These are phyloP conservation scores for Phylloporus sp. DNA, from an alignment of 768 basidiomycete species.

Conservation along the genomic window DNA sequence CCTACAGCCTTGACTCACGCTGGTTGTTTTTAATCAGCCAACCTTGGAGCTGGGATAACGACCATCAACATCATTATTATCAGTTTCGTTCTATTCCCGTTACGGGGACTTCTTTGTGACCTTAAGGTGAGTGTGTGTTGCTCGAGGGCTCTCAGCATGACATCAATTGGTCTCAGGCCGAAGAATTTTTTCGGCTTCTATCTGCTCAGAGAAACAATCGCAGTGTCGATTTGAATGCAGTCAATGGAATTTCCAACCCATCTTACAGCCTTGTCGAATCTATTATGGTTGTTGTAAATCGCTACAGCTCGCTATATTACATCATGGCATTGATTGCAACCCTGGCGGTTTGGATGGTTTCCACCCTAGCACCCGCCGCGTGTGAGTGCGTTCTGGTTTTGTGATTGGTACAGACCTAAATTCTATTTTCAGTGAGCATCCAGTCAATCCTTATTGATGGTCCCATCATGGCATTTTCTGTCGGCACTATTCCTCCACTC, in stretches of 20 bases:
- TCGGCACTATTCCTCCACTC: conserved; percentile 14
- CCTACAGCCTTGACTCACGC: too few species aligned
- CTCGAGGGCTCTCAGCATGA: too few species aligned
- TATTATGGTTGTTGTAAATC: neutral
- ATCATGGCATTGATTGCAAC: conserved; percentile 3
- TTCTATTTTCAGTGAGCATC: conserved; percentile 4
- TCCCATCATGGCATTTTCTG: conserved; percentile 9
- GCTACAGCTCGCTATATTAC: conserved; percentile 9
- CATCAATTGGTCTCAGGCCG: conserved; percentile 6
- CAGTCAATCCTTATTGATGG: conserved; percentile 14
- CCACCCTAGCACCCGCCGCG: conserved; percentile 7
- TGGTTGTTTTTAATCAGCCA: conserved; percentile 2
- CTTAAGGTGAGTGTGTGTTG: conserved; percentile 3
- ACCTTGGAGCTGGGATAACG: conserved; percentile 10
- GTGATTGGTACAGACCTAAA: neutral
- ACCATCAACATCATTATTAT: conserved; percentile 15
- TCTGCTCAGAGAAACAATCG: neutral
- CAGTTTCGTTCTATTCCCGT: conserved; percentile 10
- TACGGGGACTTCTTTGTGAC: conserved; percentile 9
- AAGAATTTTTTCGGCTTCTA: conserved; percentile 20
- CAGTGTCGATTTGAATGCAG: conserved; percentile 1
- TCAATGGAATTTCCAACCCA: conserved; percentile 15
- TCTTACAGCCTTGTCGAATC: conserved; percentile 9
- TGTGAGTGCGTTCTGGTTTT: conserved; percentile 4
- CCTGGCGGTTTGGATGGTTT: conserved; percentile 5